Evolutionary conservation across 495 filamentous ascomycete species (phyloP), one percentile per base, ranked within the genome.

Genomic region (Tuber aestivum): DNA sequence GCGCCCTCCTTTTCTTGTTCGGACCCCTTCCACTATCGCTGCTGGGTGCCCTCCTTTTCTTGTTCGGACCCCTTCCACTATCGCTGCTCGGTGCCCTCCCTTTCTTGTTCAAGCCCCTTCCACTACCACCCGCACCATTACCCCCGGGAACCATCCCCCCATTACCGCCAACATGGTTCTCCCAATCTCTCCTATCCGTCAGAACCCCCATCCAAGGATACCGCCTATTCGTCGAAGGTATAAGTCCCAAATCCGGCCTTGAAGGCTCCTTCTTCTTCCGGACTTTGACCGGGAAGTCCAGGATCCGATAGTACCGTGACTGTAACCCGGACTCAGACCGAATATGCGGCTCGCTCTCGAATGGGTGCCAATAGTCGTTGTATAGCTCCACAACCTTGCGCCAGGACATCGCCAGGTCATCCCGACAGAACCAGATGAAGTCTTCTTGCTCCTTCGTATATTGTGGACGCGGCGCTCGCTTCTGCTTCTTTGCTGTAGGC

Each of bases 361-460:
- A 72, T 18, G 74, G 76, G 38, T 82, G 80, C 81, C 81, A 82
- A 42, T 77, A 72, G 27, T 80, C 75, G 48, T 82, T 82, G 61
- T 82, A 82, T n/a, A 82, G 75, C 61, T 82, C 69, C 18, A 78
- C 77, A 20, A 78, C 72, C 20, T 71, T 76, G 21, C 80, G 72
- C 81, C 81, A 82, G 37, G 77, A 80, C 80, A 82, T 82, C 8
- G 79, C 71, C 45, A 82, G 73, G 50, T 82, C 81, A 38, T 82
- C 81, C 35, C 81, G 80, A 40, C 75, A 77, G 61, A 82, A 82
- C 72, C 81, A 76, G 69, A 82, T 82, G 37, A 82, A 82, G 56
- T 82, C 81, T 27, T 82, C 81, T 70, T 82, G 79, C 41, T 82
- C 81, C 42, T 75, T 79, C 23, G 73, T 75, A 70, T 82, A 82